Evolutionary conservation across 768 basidiomycete genomes (phyloP).

Genomic region (Collybiopsis luxurians): DNA sequence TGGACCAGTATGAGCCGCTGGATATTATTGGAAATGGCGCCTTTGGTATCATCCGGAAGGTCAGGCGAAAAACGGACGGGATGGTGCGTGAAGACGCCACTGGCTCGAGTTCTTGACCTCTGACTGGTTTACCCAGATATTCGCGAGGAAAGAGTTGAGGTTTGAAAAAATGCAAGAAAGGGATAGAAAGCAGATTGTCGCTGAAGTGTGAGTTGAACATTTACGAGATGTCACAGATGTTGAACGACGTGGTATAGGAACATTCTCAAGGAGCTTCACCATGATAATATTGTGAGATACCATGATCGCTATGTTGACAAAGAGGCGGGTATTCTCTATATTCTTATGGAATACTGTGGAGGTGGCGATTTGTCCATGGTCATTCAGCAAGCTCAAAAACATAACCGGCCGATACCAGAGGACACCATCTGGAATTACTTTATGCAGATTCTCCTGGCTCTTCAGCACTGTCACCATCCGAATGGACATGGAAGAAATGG

Average conservation of each 20-base stretch:
- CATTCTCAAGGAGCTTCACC: conserved; percentile 92
- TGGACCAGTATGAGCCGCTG: conserved; percentile 82
- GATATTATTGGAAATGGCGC: conserved; percentile 96
- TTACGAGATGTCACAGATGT: not conserved
- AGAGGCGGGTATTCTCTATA: conserved; percentile 88
- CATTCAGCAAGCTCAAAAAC: conserved; percentile 75
- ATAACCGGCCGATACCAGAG: conserved; percentile 77
- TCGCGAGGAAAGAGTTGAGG: conserved; percentile 94
- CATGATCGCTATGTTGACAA: conserved; percentile 91
- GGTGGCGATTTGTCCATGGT: conserved; percentile 90
- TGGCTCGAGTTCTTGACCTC: not conserved
- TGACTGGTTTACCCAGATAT: conserved; percentile 45
- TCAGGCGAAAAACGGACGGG: conserved; percentile 80
- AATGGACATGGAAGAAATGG: conserved; percentile 47
- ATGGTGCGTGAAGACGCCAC: conserved; percentile 47
- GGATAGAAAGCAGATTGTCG: conserved; percentile 94
- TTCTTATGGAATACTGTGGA: conserved; percentile 99
- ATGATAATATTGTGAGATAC: conserved; percentile 96
- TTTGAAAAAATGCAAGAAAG: conserved; percentile 96
- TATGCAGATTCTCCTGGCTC: conserved; percentile 85
- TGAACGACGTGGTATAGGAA: conserved; percentile 50
- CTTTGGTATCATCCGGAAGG: conserved; percentile 97
- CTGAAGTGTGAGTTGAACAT: conserved; percentile 81
- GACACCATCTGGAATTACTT: conserved; percentile 97
- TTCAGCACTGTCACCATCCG: conserved; percentile 93